Percentiles rank a stretch among this genome's conserved stretches.
These are phyloP conservation scores for Coemansia sp. DNA, from an alignment of 192 early-diverging fungal genomes.

Conservation along the genomic window DNA sequence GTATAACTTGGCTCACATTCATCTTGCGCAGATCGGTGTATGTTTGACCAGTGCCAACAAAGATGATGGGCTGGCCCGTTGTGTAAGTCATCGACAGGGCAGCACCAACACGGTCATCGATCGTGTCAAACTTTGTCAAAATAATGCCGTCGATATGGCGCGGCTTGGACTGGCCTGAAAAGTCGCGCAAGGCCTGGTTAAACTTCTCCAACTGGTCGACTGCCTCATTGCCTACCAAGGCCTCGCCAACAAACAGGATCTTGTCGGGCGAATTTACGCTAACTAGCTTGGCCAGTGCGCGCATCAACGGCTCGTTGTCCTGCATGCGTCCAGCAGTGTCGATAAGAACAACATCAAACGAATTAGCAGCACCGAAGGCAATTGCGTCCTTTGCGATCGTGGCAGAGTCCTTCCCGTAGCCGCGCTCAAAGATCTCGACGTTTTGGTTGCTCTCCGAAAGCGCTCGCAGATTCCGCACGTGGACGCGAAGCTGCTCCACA, in stretches of 20 bases:
- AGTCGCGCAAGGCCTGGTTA: slow-evolving; percentile 90
- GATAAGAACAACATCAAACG: slow-evolving; percentile 89
- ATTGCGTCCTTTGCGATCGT: slow-evolving; percentile 95
- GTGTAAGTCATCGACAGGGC: slow-evolving; percentile 95
- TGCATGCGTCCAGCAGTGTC: slow-evolving; percentile 99
- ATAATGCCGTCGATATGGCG: slow-evolving; percentile 96
- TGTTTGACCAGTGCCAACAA: slow-evolving; percentile 97
- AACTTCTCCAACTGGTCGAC: slow-evolving; percentile 96
- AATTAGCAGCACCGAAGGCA: slow-evolving; percentile 68
- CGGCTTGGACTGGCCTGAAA: slow-evolving; percentile 75
- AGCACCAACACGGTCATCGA: slow-evolving; percentile 96
- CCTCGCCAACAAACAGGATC: slow-evolving; percentile 97
- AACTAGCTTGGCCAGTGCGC: slow-evolving; percentile 92
- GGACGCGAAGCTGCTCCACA: slow-evolving; percentile 92
- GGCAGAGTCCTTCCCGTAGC: slow-evolving; percentile 97
- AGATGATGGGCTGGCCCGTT: slow-evolving; percentile 92
- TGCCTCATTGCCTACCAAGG: slow-evolving; percentile 94
- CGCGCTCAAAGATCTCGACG: slow-evolving; percentile 91
- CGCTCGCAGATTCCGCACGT: slow-evolving; percentile 83
- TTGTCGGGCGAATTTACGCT: slow-evolving; percentile 92
- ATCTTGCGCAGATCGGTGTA: slow-evolving; percentile 93
- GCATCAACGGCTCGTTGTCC: slow-evolving; percentile 97
- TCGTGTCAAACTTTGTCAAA: slow-evolving; percentile 95
- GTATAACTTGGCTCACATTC: slow-evolving; percentile 75
- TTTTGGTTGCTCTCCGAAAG: slow-evolving; percentile 61